These are phyloP conservation scores for Albizia julibrissin DNA, from an alignment of 306 rosid species.

Conservation along the genomic window DNA sequence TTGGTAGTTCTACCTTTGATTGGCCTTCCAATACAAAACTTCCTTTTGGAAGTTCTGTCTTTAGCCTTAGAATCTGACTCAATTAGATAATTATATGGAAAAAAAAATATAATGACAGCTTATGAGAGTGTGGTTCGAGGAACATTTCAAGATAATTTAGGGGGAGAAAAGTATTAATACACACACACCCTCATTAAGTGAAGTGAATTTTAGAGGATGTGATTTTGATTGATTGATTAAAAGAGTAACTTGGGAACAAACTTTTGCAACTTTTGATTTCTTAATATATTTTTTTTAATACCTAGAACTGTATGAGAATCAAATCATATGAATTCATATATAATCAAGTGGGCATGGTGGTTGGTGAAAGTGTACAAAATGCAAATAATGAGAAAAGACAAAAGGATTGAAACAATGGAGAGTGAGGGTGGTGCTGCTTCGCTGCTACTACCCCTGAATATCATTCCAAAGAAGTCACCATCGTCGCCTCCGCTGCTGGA, in stretches of 20 bases:
- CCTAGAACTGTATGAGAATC: constrained; percentile 32
- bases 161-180: too few relatives aligned
- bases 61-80: too few relatives aligned
- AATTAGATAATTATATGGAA: too few relatives aligned
- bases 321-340: background rate
- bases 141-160: too few relatives aligned
- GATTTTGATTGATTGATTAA: background rate
- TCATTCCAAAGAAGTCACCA: constrained; percentile 81
- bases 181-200: background rate
- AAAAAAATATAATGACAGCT: too few relatives aligned
- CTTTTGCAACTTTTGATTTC: constrained; percentile 8
- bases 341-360: constrained; percentile 29
- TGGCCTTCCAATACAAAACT: too few relatives aligned
- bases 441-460: constrained; percentile 60
- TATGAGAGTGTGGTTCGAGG: too few relatives aligned
- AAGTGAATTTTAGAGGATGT: background rate
- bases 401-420: constrained; percentile 43
- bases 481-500: constrained; percentile 34
- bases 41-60: too few relatives aligned
- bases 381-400: constrained; percentile 57
- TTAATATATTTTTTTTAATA: background rate
- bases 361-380: constrained; percentile 51
- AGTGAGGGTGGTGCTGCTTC: constrained; percentile 46
- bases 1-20: too few relatives aligned
- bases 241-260: background rate